Evolutionary conservation across 345 rosid genomes (phyloP).

Genomic region (Populus pruinosa): DNA sequence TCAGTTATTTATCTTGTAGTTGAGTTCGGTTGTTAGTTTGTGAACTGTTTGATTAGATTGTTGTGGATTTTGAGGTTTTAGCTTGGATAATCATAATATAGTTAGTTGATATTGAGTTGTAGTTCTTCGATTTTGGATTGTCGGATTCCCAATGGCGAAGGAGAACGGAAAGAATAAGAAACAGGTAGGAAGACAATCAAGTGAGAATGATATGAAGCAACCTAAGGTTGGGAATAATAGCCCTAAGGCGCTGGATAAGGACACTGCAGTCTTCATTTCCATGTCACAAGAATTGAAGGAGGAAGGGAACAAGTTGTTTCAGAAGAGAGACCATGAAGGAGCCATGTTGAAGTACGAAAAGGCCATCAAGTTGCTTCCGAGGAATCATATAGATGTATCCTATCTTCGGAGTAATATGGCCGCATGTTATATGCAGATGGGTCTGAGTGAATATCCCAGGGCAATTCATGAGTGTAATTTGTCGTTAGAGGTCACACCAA

Average conservation of each 20-base stretch:
- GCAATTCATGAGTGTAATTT: slow-evolving; percentile 76
- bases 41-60: slow-evolving; percentile 4
- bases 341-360: slow-evolving; percentile 75
- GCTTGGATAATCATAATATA: slow-evolving; percentile 3
- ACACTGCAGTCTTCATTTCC: slow-evolving; percentile 46
- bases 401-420: slow-evolving; percentile 76
- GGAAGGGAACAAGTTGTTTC: slow-evolving; percentile 82
- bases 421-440: slow-evolving; percentile 88
- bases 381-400: slow-evolving; percentile 57
- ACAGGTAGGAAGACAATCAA: slow-evolving; percentile 29
- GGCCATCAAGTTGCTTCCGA: slow-evolving; percentile 77
- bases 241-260: slow-evolving; percentile 42
- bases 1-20: slow-evolving; percentile 10
- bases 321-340: slow-evolving; percentile 64
- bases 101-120: slow-evolving; percentile 5
- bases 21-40: slow-evolving; percentile 12
- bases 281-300: slow-evolving; percentile 72
- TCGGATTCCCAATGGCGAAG: slow-evolving; percentile 43
- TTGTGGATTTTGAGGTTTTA: slow-evolving; percentile 7
- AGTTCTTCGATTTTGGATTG: slow-evolving; percentile 9
- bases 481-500: slow-evolving; percentile 68
- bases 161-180: slow-evolving; percentile 45
- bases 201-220: slow-evolving; percentile 41
- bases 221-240: slow-evolving; percentile 25
- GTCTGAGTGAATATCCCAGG: slow-evolving; percentile 60